A percentile compares a stretch with the other conserved stretches of the same genome.
Conservation (phyloP, 2,329 filamentous ascomycete species). For the Penicillium sp. region DNA sequence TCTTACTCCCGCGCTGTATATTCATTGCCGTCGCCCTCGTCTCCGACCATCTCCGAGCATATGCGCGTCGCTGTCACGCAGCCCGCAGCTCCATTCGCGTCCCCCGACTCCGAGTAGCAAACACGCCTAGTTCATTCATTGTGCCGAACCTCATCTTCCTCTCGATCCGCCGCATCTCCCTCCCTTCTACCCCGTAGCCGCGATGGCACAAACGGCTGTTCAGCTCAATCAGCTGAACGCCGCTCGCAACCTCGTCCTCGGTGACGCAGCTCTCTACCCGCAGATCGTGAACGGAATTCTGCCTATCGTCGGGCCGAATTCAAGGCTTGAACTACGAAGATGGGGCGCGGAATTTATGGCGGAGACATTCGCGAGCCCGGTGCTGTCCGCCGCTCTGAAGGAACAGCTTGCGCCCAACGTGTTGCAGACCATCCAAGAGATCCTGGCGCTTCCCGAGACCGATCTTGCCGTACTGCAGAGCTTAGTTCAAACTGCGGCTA, state of each 20-base stretch:
- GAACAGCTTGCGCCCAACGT: conserved; percentile 76
- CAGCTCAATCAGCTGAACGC: conserved; percentile 87
- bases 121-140: conserved; percentile 10
- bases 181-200: conserved; percentile 25
- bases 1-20: no score
- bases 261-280: conserved; percentile 84
- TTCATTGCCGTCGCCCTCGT: no score
- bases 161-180: conserved; percentile 11
- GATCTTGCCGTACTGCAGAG: conserved; percentile 82
- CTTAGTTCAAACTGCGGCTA: conserved; percentile 84
- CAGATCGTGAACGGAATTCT: conserved; percentile 90
- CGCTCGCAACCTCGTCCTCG: conserved; percentile 85
- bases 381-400: conserved; percentile 76
- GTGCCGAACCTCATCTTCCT: not conserved
- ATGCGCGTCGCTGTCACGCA: conserved; percentile 14
- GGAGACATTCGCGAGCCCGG: conserved; percentile 93
- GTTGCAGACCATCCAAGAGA: conserved; percentile 73
- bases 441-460: conserved; percentile 72
- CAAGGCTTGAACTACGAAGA: conserved; percentile 80
- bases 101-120: conserved; percentile 3
- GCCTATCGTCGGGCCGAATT: conserved; percentile 79
- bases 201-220: conserved; percentile 60
- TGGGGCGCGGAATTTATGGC: conserved; percentile 97
- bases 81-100: conserved; percentile 15
- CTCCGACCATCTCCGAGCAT: not conserved